Evolutionary conservation across 352 stramenopile species (phyloP).

Genomic region (Pelagophyceae sp.): DNA sequence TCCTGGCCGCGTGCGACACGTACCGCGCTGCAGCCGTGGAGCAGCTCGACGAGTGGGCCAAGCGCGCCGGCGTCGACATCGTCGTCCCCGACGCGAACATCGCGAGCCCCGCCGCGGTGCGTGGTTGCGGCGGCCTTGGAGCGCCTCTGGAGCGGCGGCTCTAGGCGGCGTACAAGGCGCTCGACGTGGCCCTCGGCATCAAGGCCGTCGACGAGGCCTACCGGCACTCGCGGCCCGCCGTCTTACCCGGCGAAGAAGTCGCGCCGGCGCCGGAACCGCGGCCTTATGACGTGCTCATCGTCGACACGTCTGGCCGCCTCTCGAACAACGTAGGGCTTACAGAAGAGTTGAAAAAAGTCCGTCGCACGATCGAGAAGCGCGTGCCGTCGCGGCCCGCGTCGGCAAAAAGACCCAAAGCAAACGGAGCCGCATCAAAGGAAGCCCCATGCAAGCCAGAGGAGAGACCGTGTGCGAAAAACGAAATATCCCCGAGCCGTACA

Average conservation of each 20-base stretch:
- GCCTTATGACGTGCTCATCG: slow-evolving; percentile 61
- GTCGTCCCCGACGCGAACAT: slow-evolving; percentile 28
- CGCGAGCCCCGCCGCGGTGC: slow-evolving; percentile 37
- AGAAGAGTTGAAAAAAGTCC: slow-evolving; percentile 64
- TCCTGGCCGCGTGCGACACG: slow-evolving; percentile 60
- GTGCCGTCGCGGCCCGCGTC: too few species aligned
- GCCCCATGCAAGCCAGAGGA: too few species aligned
- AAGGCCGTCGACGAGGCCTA: neutral
- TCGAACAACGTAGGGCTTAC: slow-evolving; percentile 66
- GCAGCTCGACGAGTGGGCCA: slow-evolving; percentile 61
- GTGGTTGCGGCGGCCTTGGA: too few species aligned
- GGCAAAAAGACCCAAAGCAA: too few species aligned
- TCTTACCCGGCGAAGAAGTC: neutral
- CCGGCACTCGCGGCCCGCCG: neutral
- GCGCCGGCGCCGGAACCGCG: slow-evolving; percentile 15
- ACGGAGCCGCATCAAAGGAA: too few species aligned
- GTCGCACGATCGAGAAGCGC: slow-evolving; percentile 56
- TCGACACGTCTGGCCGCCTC: slow-evolving; percentile 60
- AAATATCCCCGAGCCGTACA: slow-evolving; percentile 38
- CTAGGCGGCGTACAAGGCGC: slow-evolving; percentile 51
- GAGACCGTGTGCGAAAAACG: slow-evolving; percentile 16
- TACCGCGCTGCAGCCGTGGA: slow-evolving; percentile 60
- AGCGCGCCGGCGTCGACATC: slow-evolving; percentile 56
- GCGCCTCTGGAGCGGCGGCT: too few species aligned
- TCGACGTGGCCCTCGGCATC: slow-evolving; percentile 47